Evolutionary conservation across 768 basidiomycete genomes (phyloP).

Genomic region (Boletus insuetus): DNA sequence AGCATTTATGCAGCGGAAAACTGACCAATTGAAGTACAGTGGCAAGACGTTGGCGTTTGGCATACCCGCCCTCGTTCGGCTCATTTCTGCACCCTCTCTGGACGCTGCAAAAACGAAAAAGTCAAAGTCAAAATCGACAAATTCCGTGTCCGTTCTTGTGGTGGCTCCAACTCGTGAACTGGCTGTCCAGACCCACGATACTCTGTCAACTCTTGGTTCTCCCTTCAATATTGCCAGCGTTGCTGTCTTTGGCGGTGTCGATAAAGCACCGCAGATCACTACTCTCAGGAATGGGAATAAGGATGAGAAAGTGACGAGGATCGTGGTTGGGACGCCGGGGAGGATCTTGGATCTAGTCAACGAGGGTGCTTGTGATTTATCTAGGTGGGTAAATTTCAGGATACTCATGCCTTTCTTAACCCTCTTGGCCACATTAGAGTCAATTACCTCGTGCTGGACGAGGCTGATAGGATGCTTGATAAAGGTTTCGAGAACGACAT

Average conservation of each 20-base stretch:
- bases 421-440: conserved; percentile 48
- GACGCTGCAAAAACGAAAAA: conserved; percentile 25
- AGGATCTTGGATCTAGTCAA: conserved; percentile 89
- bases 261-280: conserved; percentile 78
- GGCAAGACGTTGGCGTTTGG: conserved; percentile 98
- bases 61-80: conserved; percentile 77
- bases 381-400: conserved; percentile 42
- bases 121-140: conserved; percentile 25
- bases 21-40: conserved; percentile 36
- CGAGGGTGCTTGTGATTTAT: conserved; percentile 81
- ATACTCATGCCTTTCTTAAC: background rate
- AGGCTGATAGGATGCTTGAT: conserved; percentile 98
- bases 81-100: conserved; percentile 42
- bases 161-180: conserved; percentile 95
- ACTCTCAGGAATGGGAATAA: conserved; percentile 57
- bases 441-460: conserved; percentile 90
- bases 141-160: conserved; percentile 63
- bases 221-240: conserved; percentile 76
- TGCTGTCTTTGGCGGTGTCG: conserved; percentile 93
- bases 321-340: conserved; percentile 96
- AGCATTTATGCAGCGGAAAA: background rate
- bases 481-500: conserved; percentile 99
- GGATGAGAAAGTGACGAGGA: conserved; percentile 54
- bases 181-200: conserved; percentile 91
- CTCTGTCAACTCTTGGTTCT: conserved; percentile 68